phyloP scores from a whole-genome alignment of 164 flowering plant genomes.

The Nymphaea thermarum region DNA sequence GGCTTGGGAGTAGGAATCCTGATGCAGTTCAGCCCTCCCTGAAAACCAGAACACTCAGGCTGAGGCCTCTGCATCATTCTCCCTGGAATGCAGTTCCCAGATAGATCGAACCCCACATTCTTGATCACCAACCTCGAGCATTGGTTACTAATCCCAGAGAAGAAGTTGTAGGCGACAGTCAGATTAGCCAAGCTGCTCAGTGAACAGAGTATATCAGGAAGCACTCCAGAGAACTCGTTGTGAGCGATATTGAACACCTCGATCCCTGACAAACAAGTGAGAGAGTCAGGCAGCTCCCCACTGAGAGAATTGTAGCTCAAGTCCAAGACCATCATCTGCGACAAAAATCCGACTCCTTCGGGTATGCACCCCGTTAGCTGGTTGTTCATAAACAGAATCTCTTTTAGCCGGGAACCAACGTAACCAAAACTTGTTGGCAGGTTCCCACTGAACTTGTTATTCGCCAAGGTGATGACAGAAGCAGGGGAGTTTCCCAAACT shows the following conservation, averaged over 20 bases:
- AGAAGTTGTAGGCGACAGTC: slow-evolving; percentile 69
- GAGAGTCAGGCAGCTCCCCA: slow-evolving; percentile 76
- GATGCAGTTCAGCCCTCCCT: slow-evolving; percentile 47
- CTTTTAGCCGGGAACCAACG: slow-evolving; percentile 52
- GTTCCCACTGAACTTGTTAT: slow-evolving; percentile 57
- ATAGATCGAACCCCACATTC: slow-evolving; percentile 60
- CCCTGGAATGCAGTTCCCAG: slow-evolving; percentile 72
- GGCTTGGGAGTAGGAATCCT: slow-evolving; percentile 34
- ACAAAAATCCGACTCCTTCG: slow-evolving; percentile 57
- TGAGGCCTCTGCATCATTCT: slow-evolving; percentile 57
- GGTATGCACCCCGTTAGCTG: slow-evolving; percentile 88
- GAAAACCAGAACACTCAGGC: slow-evolving; percentile 44
- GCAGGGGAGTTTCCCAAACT: slow-evolving; percentile 76
- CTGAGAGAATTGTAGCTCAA: slow-evolving; percentile 66
- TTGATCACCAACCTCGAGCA: slow-evolving; percentile 36
- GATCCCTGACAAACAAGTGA: slow-evolving; percentile 55
- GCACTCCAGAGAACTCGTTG: slow-evolving; percentile 61
- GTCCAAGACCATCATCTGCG: slow-evolving; percentile 63
- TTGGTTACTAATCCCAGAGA: slow-evolving; percentile 69
- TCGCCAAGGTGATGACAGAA: slow-evolving; percentile 84
- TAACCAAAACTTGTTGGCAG: slow-evolving; percentile 66
- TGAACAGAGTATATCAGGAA: slow-evolving; percentile 63
- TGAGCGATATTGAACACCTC: slow-evolving; percentile 73
- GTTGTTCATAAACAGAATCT: slow-evolving; percentile 71
- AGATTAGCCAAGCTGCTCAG: slow-evolving; percentile 49